Evolutionary conservation across 192 early-diverging fungal species (phyloP).

Genomic region (Rhizoclosmatium globosum): DNA sequence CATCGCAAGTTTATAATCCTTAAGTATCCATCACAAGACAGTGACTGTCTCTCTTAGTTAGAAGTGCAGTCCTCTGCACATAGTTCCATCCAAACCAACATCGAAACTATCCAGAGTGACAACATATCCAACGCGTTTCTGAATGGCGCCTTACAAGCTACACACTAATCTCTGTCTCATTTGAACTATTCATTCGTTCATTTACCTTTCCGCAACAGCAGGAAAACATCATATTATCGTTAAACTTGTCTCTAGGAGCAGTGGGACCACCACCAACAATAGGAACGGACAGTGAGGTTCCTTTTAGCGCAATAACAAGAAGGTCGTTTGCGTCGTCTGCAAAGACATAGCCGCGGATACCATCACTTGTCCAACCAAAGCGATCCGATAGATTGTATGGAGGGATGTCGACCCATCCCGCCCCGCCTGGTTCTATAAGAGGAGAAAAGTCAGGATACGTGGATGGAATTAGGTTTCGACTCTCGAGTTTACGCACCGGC

Average conservation of each 20-base stretch:
- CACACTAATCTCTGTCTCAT: too few relatives aligned
- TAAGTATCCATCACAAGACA: too few relatives aligned
- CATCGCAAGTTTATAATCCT: too few relatives aligned
- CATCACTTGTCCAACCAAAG: conserved; percentile 51
- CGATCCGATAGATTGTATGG: conserved; percentile 46
- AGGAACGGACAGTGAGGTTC: conserved; percentile 57
- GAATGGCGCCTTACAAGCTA: too few relatives aligned
- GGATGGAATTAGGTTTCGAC: neutral
- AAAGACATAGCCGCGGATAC: conserved; percentile 88
- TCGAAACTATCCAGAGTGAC: neutral
- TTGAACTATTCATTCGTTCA: neutral
- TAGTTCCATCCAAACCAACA: neutral
- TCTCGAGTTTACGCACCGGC: neutral
- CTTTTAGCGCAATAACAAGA: conserved; percentile 88
- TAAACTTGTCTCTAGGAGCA: conserved; percentile 52
- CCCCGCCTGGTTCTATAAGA: conserved; percentile 20
- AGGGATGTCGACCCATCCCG: conserved; percentile 44
- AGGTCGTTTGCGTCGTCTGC: conserved; percentile 67
- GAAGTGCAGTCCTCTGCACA: too few relatives aligned
- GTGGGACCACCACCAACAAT: conserved; percentile 50
- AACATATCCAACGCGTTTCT: neutral
- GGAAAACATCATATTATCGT: conserved; percentile 93
- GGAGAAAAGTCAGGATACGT: too few relatives aligned
- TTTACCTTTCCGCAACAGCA: conserved; percentile 94
- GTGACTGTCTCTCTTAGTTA: too few relatives aligned